Conservation (phyloP, 768 basidiomycete genomes). For the Strobilomyces confusus region DNA sequence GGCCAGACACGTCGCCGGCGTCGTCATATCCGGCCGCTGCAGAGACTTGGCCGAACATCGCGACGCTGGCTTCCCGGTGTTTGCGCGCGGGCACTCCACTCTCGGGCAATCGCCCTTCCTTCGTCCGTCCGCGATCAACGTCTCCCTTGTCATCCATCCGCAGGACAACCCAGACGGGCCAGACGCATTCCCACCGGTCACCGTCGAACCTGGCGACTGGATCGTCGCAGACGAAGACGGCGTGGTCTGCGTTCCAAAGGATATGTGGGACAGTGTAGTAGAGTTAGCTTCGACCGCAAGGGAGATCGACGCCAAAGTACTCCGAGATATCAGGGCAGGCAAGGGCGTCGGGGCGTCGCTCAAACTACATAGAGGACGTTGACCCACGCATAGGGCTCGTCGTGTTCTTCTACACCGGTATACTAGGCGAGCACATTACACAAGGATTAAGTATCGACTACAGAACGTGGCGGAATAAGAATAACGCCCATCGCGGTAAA, state of each 20-base stretch:
- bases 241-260: constrained; percentile 73
- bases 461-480: constrained; percentile 22
- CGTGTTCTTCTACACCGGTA: neutral
- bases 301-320: constrained; percentile 66
- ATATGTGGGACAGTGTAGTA: constrained; percentile 50
- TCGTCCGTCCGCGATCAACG: constrained; percentile 70
- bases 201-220: constrained; percentile 72
- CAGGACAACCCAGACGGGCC: constrained; percentile 28
- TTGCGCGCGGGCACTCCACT: constrained; percentile 76
- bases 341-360: constrained; percentile 76
- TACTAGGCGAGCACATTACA: constrained; percentile 16
- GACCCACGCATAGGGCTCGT: neutral
- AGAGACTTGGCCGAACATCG: constrained; percentile 81
- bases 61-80: constrained; percentile 69
- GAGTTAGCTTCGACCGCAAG: constrained; percentile 54
- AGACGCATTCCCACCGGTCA: constrained; percentile 49
- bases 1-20: constrained; percentile 64
- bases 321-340: constrained; percentile 72
- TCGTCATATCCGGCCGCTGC: constrained; percentile 80
- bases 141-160: constrained; percentile 50
- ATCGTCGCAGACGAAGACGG: constrained; percentile 88
- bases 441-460: constrained; percentile 16
- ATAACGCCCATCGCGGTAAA: constrained; percentile 2
- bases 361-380: constrained; percentile 62
- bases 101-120: constrained; percentile 85